Evolutionary conservation across 805 yeast genomes (phyloP).

Genomic region (Komagataella kurtzmanii): DNA sequence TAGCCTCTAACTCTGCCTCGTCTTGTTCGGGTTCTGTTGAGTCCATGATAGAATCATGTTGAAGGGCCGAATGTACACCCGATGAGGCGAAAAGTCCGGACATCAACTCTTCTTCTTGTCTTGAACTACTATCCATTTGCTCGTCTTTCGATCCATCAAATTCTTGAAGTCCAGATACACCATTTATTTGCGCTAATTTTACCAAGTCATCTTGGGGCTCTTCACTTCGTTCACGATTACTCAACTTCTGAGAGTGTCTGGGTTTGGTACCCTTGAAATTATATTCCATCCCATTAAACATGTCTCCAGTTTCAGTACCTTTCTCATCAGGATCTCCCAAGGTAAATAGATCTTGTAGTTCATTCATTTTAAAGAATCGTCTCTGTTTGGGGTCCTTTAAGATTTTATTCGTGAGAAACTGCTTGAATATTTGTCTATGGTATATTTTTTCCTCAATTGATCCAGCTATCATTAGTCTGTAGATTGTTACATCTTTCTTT

Average conservation of each 20-base stretch:
- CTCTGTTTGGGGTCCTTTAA: conserved; percentile 91
- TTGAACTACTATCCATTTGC: conserved; percentile 12
- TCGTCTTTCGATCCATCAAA: conserved; percentile 39
- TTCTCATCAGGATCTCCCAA: conserved; percentile 60
- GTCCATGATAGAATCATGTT: conserved; percentile 68
- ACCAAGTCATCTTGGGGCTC: conserved; percentile 53
- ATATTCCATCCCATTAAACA: conserved; percentile 37
- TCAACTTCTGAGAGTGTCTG: conserved; percentile 19
- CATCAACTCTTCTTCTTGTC: conserved; percentile 55
- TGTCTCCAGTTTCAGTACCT: conserved; percentile 57
- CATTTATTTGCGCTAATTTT: conserved; percentile 48
- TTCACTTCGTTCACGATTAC: conserved; percentile 9
- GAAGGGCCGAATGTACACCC: conserved; percentile 60
- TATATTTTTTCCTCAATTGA: conserved; percentile 94
- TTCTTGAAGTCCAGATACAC: conserved; percentile 62
- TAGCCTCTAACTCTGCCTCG: conserved; percentile 52
- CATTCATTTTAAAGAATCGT: conserved; percentile 85
- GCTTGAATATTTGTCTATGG: conserved; percentile 93
- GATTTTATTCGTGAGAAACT: conserved; percentile 84
- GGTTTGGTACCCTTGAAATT: conserved; percentile 19
- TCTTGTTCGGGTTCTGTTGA: conserved; percentile 36
- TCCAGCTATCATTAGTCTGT: conserved; percentile 86
- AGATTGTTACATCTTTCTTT: conserved; percentile 80
- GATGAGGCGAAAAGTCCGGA: conserved; percentile 60
- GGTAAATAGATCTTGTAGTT: conserved; percentile 78